Percentiles rank a stretch among this genome's conserved stretches.
These are phyloP conservation scores for Neoboletus subvelutipes DNA, from an alignment of 768 basidiomycete species.

Conservation along the genomic window DNA sequence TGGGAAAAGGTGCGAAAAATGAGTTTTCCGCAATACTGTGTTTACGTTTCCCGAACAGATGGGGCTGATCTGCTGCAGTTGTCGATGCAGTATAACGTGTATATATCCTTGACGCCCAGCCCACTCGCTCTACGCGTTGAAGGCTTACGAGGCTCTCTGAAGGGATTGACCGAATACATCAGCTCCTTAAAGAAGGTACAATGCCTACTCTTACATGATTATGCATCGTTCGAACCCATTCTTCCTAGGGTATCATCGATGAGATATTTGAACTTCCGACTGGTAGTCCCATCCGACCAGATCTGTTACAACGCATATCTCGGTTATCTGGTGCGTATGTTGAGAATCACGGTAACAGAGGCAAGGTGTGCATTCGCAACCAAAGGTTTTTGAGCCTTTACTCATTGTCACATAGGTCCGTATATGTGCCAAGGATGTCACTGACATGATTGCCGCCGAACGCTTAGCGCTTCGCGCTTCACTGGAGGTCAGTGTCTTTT, in stretches of 20 bases:
- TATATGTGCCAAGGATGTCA: slow-evolving; percentile 48
- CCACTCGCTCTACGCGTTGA: slow-evolving; percentile 61
- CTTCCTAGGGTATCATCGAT: slow-evolving; percentile 27
- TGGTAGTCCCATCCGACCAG: slow-evolving; percentile 39
- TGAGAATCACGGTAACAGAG: slow-evolving; percentile 47
- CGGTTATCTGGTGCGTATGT: slow-evolving; percentile 63
- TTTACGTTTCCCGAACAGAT: slow-evolving; percentile 41
- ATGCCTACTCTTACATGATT: neutral
- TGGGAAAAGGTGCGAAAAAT: slow-evolving; percentile 59
- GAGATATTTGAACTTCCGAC: slow-evolving; percentile 46
- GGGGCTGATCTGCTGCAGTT: slow-evolving; percentile 60
- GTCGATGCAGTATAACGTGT: slow-evolving; percentile 59
- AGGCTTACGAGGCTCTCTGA: slow-evolving; percentile 54
- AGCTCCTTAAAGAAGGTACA: slow-evolving; percentile 48
- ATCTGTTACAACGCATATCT: slow-evolving; percentile 64
- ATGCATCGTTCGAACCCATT: neutral
- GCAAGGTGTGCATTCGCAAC: slow-evolving; percentile 40
- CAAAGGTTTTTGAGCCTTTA: neutral
- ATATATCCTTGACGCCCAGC: slow-evolving; percentile 53
- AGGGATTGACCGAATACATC: slow-evolving; percentile 48
- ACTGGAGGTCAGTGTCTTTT: slow-evolving; percentile 45
- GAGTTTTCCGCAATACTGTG: neutral
- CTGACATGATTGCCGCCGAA: slow-evolving; percentile 44
- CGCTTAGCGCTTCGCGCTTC: slow-evolving; percentile 52
- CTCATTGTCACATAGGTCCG: slow-evolving; percentile 43